Base-by-base conservation (phyloP, 192 early-diverging fungal genomes). In the Paraglomus brasilianum region DNA sequence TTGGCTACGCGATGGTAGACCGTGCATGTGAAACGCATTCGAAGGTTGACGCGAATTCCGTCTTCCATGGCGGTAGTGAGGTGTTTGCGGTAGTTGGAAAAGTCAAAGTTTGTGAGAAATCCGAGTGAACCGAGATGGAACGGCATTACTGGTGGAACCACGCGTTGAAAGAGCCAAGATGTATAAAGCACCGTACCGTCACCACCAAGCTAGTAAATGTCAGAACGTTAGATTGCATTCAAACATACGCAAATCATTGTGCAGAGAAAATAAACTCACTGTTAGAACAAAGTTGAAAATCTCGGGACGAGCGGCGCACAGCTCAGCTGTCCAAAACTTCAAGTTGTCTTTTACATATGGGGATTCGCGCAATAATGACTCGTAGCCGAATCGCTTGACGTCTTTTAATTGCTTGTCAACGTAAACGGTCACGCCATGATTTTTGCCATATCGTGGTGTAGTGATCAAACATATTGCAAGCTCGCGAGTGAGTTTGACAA, bases 181-280 rank as follows among this genome's bases (percentile, higher is more conserved):
- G 94, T 91, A 74, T 89, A 98, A 30, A 97, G 81, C 8, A 97
- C 94, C 0, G 95, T 98, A 43, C 95, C 95, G 82, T 98, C 95
- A 21, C 95, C 96, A 45, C 95, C 95, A 72, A 98, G 87, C 72
- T 85, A 68, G 10, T 14, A 5, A 3, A 75, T 45, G 15, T 5
- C 49, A 1, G 46, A 44, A 21, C 46, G 14, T 22, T 19, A 14
- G 19, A 43, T 17, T 44, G 57, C 15, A 19, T 17, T 50, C 19
- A 50, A 50, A 50, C 15, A 30, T 30, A 30, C 30, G n/a, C n/a
- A n/a, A n/a, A n/a, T n/a, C n/a, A 30, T 30, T 30, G 30, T 30
- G 30, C 3, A 30, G 30, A 40, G 36, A 41, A 40, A 60, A n/a
- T 5, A 50, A 9, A 74, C 77, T 80, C 78, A 86, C 85, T 24